phyloP scores from a whole-genome alignment of 78 protist species.

The slime mould (Dictyostelium discoideum) region dicty_2.7 NC_007090.3:4048001-4048500 shows the following conservation, averaged over 20 bases:
- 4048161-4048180: background rate
- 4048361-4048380: background rate
- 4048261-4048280: background rate
- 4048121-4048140: background rate
- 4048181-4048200: background rate
- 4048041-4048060: background rate
- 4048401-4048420: background rate
- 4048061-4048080: too few species aligned
- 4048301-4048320: too few species aligned
- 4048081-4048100: too few species aligned
- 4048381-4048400: background rate
- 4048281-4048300: too few species aligned
- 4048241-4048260: background rate
- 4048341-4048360: too few species aligned
- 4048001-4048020: too few species aligned
- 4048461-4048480: too few species aligned
- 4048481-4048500: background rate
- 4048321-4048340: too few species aligned
- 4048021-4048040: too few species aligned
- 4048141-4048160: background rate
- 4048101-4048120: background rate
- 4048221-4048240: background rate
- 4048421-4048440: too few species aligned
- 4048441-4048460: too few species aligned
- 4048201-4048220: background rate